A percentile compares a stretch with the other conserved stretches of the same genome.
Evolutionary conservation across 2,329 filamentous ascomycete species (phyloP).

Genomic region (Pseudovirgaria hyperparasitica): DNA sequence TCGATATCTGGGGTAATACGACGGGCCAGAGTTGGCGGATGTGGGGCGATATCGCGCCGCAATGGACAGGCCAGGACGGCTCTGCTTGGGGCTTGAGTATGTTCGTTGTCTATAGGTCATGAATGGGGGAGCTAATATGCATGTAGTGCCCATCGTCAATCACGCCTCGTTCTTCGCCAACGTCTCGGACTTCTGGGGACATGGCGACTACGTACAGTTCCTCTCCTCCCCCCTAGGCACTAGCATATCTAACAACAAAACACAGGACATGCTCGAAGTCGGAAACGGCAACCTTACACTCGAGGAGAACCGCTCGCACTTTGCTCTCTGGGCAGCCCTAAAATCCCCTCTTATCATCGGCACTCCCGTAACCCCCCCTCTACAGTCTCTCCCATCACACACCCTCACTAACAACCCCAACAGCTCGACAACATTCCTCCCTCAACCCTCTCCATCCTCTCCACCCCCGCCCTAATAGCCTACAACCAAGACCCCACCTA

Average conservation of each 20-base stretch:
- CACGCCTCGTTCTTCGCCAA: constrained; percentile 21
- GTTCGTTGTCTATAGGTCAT: background rate
- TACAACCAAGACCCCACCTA: constrained; percentile 14
- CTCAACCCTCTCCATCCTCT: no score
- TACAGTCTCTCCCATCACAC: constrained; percentile 11
- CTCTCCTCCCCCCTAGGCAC: no score
- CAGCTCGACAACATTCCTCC: no score
- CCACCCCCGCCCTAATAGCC: no score
- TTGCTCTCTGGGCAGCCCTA: constrained; percentile 29
- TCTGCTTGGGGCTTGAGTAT: background rate
- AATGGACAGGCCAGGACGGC: constrained; percentile 3
- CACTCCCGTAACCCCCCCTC: constrained; percentile 17
- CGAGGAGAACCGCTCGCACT: constrained; percentile 21
- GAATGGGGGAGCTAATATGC: constrained; percentile 3
- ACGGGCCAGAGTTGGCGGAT: constrained; percentile 34
- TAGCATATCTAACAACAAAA: no score
- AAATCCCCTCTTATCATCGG: constrained; percentile 33
- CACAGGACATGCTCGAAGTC: constrained; percentile 31
- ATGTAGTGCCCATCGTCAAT: constrained; percentile 23
- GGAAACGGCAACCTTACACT: constrained; percentile 23
- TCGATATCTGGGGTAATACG: constrained; percentile 37
- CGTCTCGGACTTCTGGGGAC: constrained; percentile 25
- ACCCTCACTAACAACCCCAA: constrained; percentile 10
- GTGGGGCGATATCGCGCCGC: constrained; percentile 12
- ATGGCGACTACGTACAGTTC: constrained; percentile 22